Evolutionary conservation across 2,329 filamentous ascomycete genomes (phyloP), one percentile per base, ranked within the genome.

Genomic region (Neofusicoccum laricinum): DNA sequence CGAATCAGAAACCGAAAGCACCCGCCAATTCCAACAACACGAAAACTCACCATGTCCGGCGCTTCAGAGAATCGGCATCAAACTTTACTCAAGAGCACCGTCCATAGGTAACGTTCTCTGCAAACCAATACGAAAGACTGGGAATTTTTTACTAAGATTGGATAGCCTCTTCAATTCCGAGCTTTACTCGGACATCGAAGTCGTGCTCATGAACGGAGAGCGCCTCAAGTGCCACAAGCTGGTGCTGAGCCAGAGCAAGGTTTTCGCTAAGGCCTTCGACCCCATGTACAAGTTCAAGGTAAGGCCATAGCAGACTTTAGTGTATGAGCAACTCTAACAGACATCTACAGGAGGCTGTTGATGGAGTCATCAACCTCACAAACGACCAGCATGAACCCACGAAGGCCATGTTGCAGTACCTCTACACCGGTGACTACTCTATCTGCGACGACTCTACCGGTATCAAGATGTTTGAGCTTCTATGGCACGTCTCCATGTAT

Each of bases 381-480:
- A 11, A 25, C 1, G 45, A 30, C n/a, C 46, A 51, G 8, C 49
- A 63, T 4, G n/a, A 36, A 14, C 25, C 32, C 5, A 57, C 63
- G 7, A 17, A 58, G 6, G 57, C 65, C n/a, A 63, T 65, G 63
- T 4, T 66, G 6, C 11, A 59, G 11, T 65, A 36, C 57, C 25
- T 65, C 10, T 63, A 66, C 34, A 53, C 30, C 11, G 5, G 70
- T 67, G 67, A 21, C 1, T 63, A 63, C 25, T n/a, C 21, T 14
- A 6, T 15, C 6, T 12, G n/a, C 5, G 21, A 30, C 3, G 17
- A 10, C 4, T 5, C 38, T 10, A 4, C 36, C 36, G 6, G 6
- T 3, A 7, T 6, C 4, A n/a, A 7, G 4, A n/a, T n/a, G n/a
- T n/a, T n/a, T n/a, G n/a, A 5, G 4, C 34, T 51, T 6, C 2